Evolutionary conservation across 805 yeast species (phyloP), one percentile per base, ranked within the genome.

Genomic region (Starmerella khaoyaiensis): DNA sequence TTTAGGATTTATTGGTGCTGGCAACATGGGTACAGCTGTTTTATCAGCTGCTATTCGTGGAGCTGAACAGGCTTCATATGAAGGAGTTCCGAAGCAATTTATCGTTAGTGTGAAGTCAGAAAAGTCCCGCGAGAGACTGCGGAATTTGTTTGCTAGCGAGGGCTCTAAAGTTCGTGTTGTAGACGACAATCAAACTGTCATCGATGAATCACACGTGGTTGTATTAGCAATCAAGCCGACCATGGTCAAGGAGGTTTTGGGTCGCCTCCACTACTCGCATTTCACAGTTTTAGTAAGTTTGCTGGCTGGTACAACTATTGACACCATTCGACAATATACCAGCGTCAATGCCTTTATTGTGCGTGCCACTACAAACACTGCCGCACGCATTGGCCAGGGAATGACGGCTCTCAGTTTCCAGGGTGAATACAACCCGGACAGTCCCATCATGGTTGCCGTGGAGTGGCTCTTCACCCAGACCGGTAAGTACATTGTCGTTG

Each of bases 331-430:
- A 8, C 41, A 55, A 35, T 40, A 47, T 45, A 39, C 56, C 36
- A 43, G 53, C 27, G 48, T 45, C 35, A 42, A 54, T 47, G 62
- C 67, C 5, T 62, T 66, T 41, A 74, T 87, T 22, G 81, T 93
- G 17, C 71, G 94, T 45, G 93, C 93, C n/a, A 86, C 93, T 94
- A 87, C 99, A 31, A 90, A 87, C 62, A 90, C 98, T 0, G 96
- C 99, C 3, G 93, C 94, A 15, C 76, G 77, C 57, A 81, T 71
- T 57, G 94, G 96, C 17, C 73, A 76, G 49, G 98, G 97, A 35
- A 83, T 87, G 68, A 94, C 97, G 9, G 84, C 83, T 27, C 75
- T 90, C n/a, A 71, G 94, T 2, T 74, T 80, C 53, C 72, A 87
- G 8, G 76, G 75, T 15, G 63, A 47, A 19, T 41, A 43, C 42